phyloP scores from a whole-genome alignment of 2,329 filamentous ascomycete genomes.

The Aureobasidium sp. region DNA sequence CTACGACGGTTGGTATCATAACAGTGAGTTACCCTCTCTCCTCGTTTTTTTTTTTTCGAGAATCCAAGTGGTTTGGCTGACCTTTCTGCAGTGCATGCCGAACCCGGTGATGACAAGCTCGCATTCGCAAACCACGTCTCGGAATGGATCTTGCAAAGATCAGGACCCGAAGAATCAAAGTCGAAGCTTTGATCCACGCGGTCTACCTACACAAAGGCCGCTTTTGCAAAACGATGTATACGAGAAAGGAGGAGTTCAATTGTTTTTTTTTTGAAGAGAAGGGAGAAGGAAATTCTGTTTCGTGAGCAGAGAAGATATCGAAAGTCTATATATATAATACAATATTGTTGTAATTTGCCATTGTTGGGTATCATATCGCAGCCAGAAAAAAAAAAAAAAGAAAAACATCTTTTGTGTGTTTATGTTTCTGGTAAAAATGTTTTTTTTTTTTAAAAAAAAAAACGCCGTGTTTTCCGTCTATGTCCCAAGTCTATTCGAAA shows the following conservation, averaged over 20 bases:
- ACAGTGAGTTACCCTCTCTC: conserved; percentile 35
- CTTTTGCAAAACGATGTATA: not conserved
- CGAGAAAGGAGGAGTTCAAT: too few species aligned
- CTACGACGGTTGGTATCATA: conserved; percentile 74
- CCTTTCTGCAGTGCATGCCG: conserved; percentile 23
- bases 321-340: not conserved
- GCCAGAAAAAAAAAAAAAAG: not conserved
- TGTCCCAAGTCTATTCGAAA: not conserved
- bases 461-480: not conserved
- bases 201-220: too few species aligned
- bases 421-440: too few species aligned
- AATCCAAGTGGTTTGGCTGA: not conserved
- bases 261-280: not conserved
- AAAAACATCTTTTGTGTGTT: too few species aligned
- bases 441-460: not conserved
- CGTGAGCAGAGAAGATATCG: not conserved
- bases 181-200: conserved; percentile 2
- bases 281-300: not conserved
- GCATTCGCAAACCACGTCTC: conserved; percentile 25
- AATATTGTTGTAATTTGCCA: not conserved
- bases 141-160: conserved; percentile 25
- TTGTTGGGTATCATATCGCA: conserved; percentile 1
- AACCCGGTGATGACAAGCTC: conserved; percentile 28
- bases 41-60: not conserved
- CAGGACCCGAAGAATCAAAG: not conserved